phyloP scores from a whole-genome alignment of 805 yeast genomes.

The Metschnikowia arizonensis region DNA sequence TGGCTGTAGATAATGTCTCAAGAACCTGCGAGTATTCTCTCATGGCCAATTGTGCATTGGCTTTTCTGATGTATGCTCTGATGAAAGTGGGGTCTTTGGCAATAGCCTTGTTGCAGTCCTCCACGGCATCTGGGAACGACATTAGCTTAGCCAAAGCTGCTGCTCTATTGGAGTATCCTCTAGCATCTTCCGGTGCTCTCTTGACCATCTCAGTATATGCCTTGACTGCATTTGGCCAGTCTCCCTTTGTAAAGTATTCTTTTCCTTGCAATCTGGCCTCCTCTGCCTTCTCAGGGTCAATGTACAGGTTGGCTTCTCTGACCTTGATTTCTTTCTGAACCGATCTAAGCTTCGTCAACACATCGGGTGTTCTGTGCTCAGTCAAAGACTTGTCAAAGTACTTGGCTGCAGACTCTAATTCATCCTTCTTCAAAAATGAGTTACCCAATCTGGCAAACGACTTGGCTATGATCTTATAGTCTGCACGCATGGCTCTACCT shows the following conservation, averaged over 20 bases:
- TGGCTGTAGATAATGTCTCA: slow-evolving; percentile 77
- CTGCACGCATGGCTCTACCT: slow-evolving; percentile 87
- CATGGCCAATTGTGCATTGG: slow-evolving; percentile 87
- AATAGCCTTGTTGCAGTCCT: slow-evolving; percentile 88
- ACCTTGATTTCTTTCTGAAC: slow-evolving; percentile 83
- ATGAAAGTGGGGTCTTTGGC: slow-evolving; percentile 82
- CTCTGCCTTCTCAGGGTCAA: slow-evolving; percentile 91
- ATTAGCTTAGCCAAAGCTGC: slow-evolving; percentile 91
- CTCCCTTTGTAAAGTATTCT: slow-evolving; percentile 80
- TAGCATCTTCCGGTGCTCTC: slow-evolving; percentile 94
- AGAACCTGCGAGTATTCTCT: slow-evolving; percentile 78
- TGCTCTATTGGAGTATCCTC: slow-evolving; percentile 97
- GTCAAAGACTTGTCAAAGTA: slow-evolving; percentile 87
- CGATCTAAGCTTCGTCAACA: slow-evolving; percentile 77
- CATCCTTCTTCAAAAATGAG: slow-evolving; percentile 69
- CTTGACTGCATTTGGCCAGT: slow-evolving; percentile 95
- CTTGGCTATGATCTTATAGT: slow-evolving; percentile 87
- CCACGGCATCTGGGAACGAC: slow-evolving; percentile 95
- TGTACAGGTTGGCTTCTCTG: slow-evolving; percentile 70
- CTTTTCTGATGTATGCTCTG: slow-evolving; percentile 96
- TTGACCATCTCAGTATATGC: slow-evolving; percentile 94
- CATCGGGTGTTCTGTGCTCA: slow-evolving; percentile 95
- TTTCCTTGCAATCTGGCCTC: slow-evolving; percentile 93
- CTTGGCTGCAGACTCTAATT: slow-evolving; percentile 68
- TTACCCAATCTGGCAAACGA: slow-evolving; percentile 90